A percentile compares a stretch with the other conserved stretches of the same genome.
phyloP scores from a whole-genome alignment of 2,329 filamentous ascomycete species.

The Septoria linicola region DNA sequence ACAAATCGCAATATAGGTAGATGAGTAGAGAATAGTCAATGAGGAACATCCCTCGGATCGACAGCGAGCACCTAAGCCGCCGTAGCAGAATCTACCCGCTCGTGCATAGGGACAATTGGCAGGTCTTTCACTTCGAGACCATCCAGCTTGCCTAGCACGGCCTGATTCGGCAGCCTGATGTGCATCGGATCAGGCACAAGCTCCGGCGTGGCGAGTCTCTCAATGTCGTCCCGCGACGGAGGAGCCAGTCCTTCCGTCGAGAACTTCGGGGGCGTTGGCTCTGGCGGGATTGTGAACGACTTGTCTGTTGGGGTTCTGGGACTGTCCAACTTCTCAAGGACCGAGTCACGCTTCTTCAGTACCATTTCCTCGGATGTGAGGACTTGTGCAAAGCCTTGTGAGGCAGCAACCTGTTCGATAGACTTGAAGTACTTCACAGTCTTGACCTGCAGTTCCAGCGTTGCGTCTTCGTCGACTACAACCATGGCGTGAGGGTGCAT shows the following conservation, averaged over 20 bases:
- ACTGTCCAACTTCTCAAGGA: slow-evolving; percentile 39
- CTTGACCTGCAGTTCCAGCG: slow-evolving; percentile 50
- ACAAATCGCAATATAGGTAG: too few species aligned
- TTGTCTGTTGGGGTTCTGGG: slow-evolving; percentile 30
- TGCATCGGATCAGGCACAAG: slow-evolving; percentile 41
- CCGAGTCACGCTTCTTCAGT: slow-evolving; percentile 37
- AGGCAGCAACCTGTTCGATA: slow-evolving; percentile 49
- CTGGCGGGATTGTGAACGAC: slow-evolving; percentile 26
- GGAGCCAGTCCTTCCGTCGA: slow-evolving; percentile 10
- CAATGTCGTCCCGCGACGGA: slow-evolving; percentile 23
- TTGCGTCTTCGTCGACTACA: slow-evolving; percentile 74
- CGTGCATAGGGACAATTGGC: slow-evolving; percentile 36
- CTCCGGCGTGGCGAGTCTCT: slow-evolving; percentile 36
- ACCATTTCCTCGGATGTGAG: slow-evolving; percentile 39
- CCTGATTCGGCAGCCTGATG: slow-evolving; percentile 27
- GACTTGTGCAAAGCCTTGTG: slow-evolving; percentile 48
- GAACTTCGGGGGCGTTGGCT: slow-evolving; percentile 37
- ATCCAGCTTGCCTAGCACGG: slow-evolving; percentile 18
- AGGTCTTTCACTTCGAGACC: slow-evolving; percentile 35
- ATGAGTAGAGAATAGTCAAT: not conserved
- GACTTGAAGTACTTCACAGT: slow-evolving; percentile 51
- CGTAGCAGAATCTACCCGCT: slow-evolving; percentile 34
- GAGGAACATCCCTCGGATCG: not conserved
- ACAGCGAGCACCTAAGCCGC: slow-evolving; percentile 13
- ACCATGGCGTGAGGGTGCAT: slow-evolving; percentile 79